Evolutionary conservation across 441 rosid species (phyloP), one percentile per base, ranked within the genome.

Genomic region (Dalechampia spathulata): DNA sequence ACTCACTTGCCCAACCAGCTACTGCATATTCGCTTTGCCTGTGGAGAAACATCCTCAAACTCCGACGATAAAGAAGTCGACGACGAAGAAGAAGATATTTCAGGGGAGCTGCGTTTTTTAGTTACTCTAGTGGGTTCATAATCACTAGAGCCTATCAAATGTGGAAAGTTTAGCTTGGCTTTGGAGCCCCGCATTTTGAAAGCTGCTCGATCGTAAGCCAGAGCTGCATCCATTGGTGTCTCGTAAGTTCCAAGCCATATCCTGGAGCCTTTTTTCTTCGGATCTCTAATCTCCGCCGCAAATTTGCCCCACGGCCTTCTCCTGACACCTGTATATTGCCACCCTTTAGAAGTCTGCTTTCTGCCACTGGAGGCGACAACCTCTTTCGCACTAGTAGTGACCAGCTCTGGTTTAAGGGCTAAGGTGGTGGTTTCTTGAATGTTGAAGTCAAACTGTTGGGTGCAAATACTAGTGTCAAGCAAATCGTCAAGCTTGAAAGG

Each of bases 251-350:
- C 86, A 1, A 74, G 79, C 86, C 86, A 83, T 4, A 67, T 42
- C 58, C 81, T 61, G 0, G 77, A 70, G 1, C 86, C 83, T 4
- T 68, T 65, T 56, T 60, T 75, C 34, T 68, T 66, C 15, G 78
- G 83, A 42, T 78, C 77, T 43, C 83, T 73, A 13, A 80, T 80
- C 75, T 78, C 90, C 28, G 90, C 82, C 7, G 86, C 78, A 51
- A 64, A 80, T 32, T 64, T 83, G 6, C 82, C 86, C 89, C 82
- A 83, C 30, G 82, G 80, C 67, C 79, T 65, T 61, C 80, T 72
- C 73, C 89, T 76, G 44, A 79, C 82, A 0, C 86, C 83, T 41
- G 43, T 64, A 62, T 64, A 71, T 16, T 49, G 58, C 63, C n/a
- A 41, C 52, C 44, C 61, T 52, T 15, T 62, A 13, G 26, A 23